Conservation (phyloP, 2,329 filamentous ascomycete genomes). For the Arthroderma sp. region DNA sequence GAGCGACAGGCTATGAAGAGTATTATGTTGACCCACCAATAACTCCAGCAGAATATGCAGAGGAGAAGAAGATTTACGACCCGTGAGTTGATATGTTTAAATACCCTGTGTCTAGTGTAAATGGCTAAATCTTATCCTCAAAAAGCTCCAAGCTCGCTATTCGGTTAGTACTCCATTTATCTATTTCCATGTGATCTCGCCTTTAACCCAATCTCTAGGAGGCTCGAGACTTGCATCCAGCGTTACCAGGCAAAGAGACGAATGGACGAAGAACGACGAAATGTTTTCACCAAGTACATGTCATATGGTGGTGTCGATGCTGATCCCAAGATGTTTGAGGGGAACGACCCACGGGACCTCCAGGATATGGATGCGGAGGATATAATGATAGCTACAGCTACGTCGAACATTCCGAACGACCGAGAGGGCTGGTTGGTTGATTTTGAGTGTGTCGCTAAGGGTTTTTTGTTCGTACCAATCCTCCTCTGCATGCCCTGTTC, state of each 20-base stretch:
- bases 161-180: conserved; percentile 35
- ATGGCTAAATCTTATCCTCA: not conserved
- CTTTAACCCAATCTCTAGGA: conserved; percentile 33
- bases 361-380: conserved; percentile 50
- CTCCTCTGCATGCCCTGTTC: not conserved
- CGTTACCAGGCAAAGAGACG: conserved; percentile 67
- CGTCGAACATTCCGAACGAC: conserved; percentile 35
- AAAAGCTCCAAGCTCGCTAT: conserved; percentile 40
- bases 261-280: conserved; percentile 48
- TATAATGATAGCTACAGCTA: conserved; percentile 49
- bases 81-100: conserved; percentile 32
- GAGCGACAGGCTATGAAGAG: conserved; percentile 61
- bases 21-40: conserved; percentile 69
- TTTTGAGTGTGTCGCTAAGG: conserved; percentile 63
- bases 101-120: not conserved
- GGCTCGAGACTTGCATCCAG: conserved; percentile 74
- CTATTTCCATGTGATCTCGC: not conserved
- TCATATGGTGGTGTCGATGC: conserved; percentile 67
- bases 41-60: conserved; percentile 52
- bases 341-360: conserved; percentile 49
- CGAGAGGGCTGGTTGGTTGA: conserved; percentile 61
- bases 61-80: conserved; percentile 58
- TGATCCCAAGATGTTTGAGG: conserved; percentile 48
- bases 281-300: conserved; percentile 68
- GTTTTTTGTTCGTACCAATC: conserved; percentile 53